Evolutionary conservation across 2,329 filamentous ascomycete species (phyloP).

Genomic region (Venturia pyrina): DNA sequence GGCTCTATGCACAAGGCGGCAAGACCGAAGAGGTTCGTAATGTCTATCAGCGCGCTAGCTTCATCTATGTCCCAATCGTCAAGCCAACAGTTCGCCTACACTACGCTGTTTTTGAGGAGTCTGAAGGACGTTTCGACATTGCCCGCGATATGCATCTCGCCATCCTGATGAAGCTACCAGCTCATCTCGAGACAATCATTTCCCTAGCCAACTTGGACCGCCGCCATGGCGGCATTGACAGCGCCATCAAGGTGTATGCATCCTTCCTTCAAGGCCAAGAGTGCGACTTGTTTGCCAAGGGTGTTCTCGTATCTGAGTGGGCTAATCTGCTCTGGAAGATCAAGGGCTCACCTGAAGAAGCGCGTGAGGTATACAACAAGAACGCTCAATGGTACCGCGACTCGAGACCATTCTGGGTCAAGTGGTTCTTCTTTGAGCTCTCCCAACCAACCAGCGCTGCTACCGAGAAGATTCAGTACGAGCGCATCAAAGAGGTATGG

Average conservation of each 20-base stretch:
- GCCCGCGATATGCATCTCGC: constrained; percentile 78
- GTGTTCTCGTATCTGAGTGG: constrained; percentile 80
- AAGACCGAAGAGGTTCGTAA: constrained; percentile 87
- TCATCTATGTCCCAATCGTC: constrained; percentile 77
- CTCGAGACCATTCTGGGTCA: constrained; percentile 81
- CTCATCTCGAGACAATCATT: constrained; percentile 77
- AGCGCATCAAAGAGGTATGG: constrained; percentile 72
- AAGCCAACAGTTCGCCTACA: constrained; percentile 75
- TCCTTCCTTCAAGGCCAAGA: constrained; percentile 64
- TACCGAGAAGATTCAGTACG: constrained; percentile 54
- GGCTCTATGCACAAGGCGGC: constrained; percentile 72
- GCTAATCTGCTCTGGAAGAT: constrained; percentile 78
- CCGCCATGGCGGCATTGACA: constrained; percentile 72
- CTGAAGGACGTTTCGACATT: constrained; percentile 62
- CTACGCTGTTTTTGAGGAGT: constrained; percentile 93
- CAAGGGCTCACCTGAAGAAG: constrained; percentile 70
- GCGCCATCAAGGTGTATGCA: constrained; percentile 75
- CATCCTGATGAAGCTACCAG: constrained; percentile 65
- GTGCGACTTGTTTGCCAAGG: constrained; percentile 71
- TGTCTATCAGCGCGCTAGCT: constrained; percentile 82
- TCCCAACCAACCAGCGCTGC: constrained; percentile 58
- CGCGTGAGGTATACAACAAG: constrained; percentile 71
- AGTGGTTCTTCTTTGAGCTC: constrained; percentile 81
- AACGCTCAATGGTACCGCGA: constrained; percentile 78
- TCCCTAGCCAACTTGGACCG: constrained; percentile 81